These are phyloP conservation scores for Pseudocercospora pini-densiflorae DNA, from an alignment of 2,329 filamentous ascomycete species.

Conservation along the genomic window DNA sequence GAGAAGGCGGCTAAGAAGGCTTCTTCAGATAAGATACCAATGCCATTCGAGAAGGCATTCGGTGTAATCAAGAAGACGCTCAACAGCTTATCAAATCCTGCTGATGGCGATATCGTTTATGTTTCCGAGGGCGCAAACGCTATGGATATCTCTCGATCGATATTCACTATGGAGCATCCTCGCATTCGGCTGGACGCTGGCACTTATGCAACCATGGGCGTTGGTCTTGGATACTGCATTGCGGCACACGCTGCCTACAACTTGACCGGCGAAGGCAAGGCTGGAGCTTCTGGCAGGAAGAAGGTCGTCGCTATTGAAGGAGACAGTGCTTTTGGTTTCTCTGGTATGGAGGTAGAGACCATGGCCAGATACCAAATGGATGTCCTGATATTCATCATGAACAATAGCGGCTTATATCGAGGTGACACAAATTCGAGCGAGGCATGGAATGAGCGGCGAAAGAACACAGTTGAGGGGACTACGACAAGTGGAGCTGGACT, in stretches of 20 bases:
- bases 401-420: slow-evolving; percentile 55
- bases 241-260: slow-evolving; percentile 63
- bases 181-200: slow-evolving; percentile 62
- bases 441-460: slow-evolving; percentile 52
- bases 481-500: slow-evolving; percentile 47
- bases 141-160: slow-evolving; percentile 63
- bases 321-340: slow-evolving; percentile 62
- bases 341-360: slow-evolving; percentile 60
- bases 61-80: slow-evolving; percentile 57
- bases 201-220: slow-evolving; percentile 64
- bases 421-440: slow-evolving; percentile 44
- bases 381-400: slow-evolving; percentile 43
- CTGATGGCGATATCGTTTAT: slow-evolving; percentile 57
- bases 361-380: slow-evolving; percentile 61
- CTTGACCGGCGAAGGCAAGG: slow-evolving; percentile 42
- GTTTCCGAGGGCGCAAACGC: slow-evolving; percentile 64
- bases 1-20: slow-evolving; percentile 50
- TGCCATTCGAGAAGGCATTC: slow-evolving; percentile 58
- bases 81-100: slow-evolving; percentile 50
- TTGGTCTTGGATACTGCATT: slow-evolving; percentile 61
- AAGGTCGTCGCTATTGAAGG: slow-evolving; percentile 62
- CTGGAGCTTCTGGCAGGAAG: slow-evolving; percentile 44
- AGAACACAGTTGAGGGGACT: slow-evolving; percentile 43
- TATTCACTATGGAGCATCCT: slow-evolving; percentile 59
- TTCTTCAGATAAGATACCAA: slow-evolving; percentile 45